Evolutionary conservation across 257 asterid genomes (phyloP), one percentile per base, ranked within the genome.

Genomic region (Cynanchum wilfordii): DNA sequence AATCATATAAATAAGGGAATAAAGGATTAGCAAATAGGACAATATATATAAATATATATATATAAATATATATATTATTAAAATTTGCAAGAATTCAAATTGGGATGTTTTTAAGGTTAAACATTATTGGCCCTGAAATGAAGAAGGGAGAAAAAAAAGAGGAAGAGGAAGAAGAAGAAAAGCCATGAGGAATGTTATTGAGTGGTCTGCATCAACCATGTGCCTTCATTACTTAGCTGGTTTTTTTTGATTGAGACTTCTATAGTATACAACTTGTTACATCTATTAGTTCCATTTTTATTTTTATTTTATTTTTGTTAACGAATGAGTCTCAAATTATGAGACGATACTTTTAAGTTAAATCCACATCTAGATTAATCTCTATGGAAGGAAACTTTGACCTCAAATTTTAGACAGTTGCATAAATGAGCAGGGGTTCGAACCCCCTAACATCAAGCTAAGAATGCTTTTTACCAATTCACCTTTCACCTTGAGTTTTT

Each of bases 131-230:
- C 66, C 67, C 22, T 10, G 52, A 40, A 12, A 54, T 0, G 38
- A 70, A 76, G n/a, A 49, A 33, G 17, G 20, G 29, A 45, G 55
- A 7, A 42, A 40, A 42, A 42, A 7, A 42, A 10, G 8, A 38
- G 8, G 44, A 38, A 38, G 44, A 38, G 5, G 44, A 38, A 7
- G 42, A 40, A 59, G 62, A 30, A 24, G 56, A 73, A 44, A 40
- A 59, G 62, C 50, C 77, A 75, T 63, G 77, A 69, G 68, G 81
- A 80, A 77, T 80, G 76, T 74, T 73, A 80, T 76, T 55, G 79
- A 62, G 5, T 17, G 22, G 84, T 80, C 81, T 62, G 30, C 76
- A 60, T 76, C 84, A 76, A 30, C 55, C 81, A 68, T 62, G 74
- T 79, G 70, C 30, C 19, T 38, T 69, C 45, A 60, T 69, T 36